These are phyloP conservation scores for Naganishia randhawae DNA, from an alignment of 768 basidiomycete species.

Conservation along the genomic window DNA sequence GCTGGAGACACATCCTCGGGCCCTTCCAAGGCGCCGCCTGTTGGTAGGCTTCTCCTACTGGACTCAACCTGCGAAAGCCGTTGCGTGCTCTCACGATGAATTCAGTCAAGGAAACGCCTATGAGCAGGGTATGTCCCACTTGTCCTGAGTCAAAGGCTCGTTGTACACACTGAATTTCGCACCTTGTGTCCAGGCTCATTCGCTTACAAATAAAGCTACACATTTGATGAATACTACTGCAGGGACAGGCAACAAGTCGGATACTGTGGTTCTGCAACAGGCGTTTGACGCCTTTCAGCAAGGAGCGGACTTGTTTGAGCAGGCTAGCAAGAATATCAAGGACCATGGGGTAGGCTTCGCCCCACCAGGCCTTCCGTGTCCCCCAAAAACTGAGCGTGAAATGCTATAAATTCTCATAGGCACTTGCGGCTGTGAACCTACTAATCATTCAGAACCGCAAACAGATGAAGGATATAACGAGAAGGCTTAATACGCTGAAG, in stretches of 20 bases:
- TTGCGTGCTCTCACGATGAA: background rate
- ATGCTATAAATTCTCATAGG: conserved; percentile 23
- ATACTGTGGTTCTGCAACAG: background rate
- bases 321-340: conserved; percentile 2
- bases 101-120: background rate
- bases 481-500: conserved; percentile 29
- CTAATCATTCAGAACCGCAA: conserved; percentile 44
- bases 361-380: too few species aligned
- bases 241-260: conserved; percentile 2
- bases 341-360: background rate
- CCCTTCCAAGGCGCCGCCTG: background rate
- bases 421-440: conserved; percentile 39
- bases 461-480: conserved; percentile 40
- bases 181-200: background rate
- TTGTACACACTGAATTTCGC: background rate
- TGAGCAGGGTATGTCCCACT: conserved; percentile 1
- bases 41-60: background rate
- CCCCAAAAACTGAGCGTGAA: too few species aligned
- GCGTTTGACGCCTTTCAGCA: conserved; percentile 75
- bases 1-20: too few species aligned
- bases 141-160: background rate
- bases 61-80: background rate
- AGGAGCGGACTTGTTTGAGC: conserved; percentile 75
- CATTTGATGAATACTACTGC: background rate
- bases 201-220: background rate